These are phyloP conservation scores for Glarea lozoyensis DNA, from an alignment of 495 filamentous ascomycete species.

Conservation along the genomic window DNA sequence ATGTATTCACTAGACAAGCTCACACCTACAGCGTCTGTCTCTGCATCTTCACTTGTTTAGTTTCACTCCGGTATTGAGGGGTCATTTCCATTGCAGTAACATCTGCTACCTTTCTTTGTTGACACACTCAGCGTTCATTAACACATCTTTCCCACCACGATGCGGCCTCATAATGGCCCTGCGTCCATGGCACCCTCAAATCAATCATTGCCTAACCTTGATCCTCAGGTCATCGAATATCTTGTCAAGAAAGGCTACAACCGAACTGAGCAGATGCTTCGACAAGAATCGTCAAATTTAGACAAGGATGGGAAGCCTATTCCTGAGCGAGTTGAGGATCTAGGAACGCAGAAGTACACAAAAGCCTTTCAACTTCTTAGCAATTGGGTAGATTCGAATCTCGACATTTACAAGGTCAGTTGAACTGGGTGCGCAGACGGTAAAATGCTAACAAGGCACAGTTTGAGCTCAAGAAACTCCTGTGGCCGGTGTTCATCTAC, in stretches of 20 bases:
- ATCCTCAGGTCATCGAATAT: slow-evolving; percentile 76
- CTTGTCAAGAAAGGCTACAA: slow-evolving; percentile 92
- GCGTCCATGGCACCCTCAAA: too few relatives aligned
- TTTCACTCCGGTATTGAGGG: too few relatives aligned
- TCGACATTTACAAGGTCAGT: slow-evolving; percentile 88
- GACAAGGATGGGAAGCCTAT: slow-evolving; percentile 70
- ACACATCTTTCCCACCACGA: too few relatives aligned
- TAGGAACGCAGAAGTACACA: slow-evolving; percentile 64
- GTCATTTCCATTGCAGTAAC: too few relatives aligned
- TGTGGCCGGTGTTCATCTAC: slow-evolving; percentile 93
- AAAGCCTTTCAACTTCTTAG: slow-evolving; percentile 63
- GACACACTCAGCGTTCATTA: too few relatives aligned
- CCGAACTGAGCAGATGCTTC: slow-evolving; percentile 84
- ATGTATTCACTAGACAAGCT: too few relatives aligned
- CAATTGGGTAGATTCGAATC: slow-evolving; percentile 76
- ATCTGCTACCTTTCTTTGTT: too few relatives aligned
- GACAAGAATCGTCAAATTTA: slow-evolving; percentile 76
- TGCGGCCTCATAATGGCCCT: too few relatives aligned
- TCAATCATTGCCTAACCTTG: neutral
- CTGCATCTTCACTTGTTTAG: too few relatives aligned
- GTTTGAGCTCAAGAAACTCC: slow-evolving; percentile 77
- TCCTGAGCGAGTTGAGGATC: slow-evolving; percentile 49
- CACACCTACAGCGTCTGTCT: too few relatives aligned
- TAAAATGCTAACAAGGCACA: slow-evolving; percentile 31
- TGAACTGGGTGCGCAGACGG: neutral